Evolutionary conservation across 1,139 yeast species (phyloP).

Genomic region (Saccharomyces hybrid): DNA sequence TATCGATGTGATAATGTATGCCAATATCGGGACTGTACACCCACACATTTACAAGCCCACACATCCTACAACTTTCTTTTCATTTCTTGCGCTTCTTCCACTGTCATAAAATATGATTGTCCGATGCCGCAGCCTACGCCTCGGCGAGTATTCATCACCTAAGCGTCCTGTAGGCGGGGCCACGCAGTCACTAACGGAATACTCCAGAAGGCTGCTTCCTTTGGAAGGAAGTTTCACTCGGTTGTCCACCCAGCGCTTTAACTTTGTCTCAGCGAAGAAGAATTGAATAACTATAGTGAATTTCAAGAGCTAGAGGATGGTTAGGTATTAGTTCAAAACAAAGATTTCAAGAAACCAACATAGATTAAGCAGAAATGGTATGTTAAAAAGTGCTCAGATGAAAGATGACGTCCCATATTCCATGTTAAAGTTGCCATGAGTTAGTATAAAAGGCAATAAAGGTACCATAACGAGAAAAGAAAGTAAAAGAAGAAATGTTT

Average conservation of each 20-base stretch:
- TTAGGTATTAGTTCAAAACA: neutral
- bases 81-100: neutral
- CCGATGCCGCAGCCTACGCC: neutral
- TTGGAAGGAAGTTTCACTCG: neutral
- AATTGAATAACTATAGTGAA: neutral
- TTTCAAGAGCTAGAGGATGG: neutral
- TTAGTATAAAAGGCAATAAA: neutral
- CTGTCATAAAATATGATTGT: neutral
- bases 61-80: neutral
- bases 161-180: neutral
- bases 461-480: neutral
- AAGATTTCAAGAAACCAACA: slow-evolving; percentile 10
- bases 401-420: neutral
- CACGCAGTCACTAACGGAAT: neutral
- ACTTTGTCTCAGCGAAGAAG: slow-evolving; percentile 1
- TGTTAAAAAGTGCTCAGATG: slow-evolving; percentile 8
- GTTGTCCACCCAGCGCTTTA: neutral
- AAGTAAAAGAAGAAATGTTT: neutral
- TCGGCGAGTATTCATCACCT: neutral
- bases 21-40: neutral
- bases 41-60: neutral
- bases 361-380: slow-evolving; percentile 27
- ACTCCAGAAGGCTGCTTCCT: neutral
- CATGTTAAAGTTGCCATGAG: neutral
- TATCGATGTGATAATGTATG: too few relatives aligned